These are phyloP conservation scores for Balakata baccata DNA, from an alignment of 345 rosid species.

Conservation along the genomic window DNA sequence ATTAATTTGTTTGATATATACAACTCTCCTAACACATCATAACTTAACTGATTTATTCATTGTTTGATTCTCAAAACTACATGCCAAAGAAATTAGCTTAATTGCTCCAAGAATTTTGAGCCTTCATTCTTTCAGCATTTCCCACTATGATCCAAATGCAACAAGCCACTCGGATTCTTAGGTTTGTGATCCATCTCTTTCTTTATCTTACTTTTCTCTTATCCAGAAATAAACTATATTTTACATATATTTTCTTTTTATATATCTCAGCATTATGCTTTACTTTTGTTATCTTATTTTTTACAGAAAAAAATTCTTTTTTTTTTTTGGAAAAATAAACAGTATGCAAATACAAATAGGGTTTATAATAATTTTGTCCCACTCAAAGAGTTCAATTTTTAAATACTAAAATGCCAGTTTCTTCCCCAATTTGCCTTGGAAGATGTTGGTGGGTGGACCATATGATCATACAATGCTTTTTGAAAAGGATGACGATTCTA, in stretches of 20 bases:
- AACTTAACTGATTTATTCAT: conserved; percentile 6
- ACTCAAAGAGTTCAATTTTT: background rate
- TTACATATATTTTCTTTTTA: too few relatives aligned
- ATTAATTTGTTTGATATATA: conserved; percentile 1
- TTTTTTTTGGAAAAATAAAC: too few relatives aligned
- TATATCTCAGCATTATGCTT: too few relatives aligned
- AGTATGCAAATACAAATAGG: too few relatives aligned
- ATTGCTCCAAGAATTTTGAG: background rate
- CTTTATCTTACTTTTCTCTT: background rate
- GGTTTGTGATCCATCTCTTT: background rate
- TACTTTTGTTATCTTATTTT: too few relatives aligned
- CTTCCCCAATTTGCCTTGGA: too few relatives aligned
- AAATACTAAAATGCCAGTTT: background rate
- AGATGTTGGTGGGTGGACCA: conserved; percentile 18
- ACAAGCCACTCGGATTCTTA: conserved; percentile 13
- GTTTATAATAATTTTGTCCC: too few relatives aligned
- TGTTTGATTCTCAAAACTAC: background rate
- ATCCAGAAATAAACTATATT: background rate
- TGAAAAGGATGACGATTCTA: conserved; percentile 6
- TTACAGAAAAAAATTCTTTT: too few relatives aligned
- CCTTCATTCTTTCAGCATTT: conserved; percentile 4
- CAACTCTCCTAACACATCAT: background rate
- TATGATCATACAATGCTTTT: background rate
- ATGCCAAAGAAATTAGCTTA: background rate
- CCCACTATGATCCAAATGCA: background rate